Evolutionary conservation across 2,329 filamentous ascomycete species (phyloP), one percentile per base, ranked within the genome.

Genomic region (Fusarium robinianum): DNA sequence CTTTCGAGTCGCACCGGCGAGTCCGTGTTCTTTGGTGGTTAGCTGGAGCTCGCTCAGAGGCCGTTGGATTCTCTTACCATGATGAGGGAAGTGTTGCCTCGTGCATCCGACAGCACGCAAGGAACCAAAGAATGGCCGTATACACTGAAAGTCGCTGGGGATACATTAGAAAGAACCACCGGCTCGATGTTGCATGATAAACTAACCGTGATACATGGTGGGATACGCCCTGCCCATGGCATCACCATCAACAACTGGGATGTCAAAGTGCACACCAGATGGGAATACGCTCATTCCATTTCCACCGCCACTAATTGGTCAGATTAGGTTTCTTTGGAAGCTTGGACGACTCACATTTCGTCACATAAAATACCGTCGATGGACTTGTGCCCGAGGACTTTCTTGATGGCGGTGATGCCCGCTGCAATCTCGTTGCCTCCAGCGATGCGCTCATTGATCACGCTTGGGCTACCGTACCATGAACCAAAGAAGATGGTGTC

Each of bases 401-500:
- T 67, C 9, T 61, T 64, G 2, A 68, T 49, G 3, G 65, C 66
- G 26, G 71, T 63, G 30, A 71, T 68, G 1, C 67, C 70, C 3
- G 52, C 57, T 14, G 63, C 55, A 15, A 71, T 70, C 48, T 71
- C 70, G 11, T 54, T 66, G 4, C 70, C 70, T 2, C 59, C 59
- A 1, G 63, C 61, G 2, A 72, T 59, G 0, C 66, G 61, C 53
- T 72, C 69, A 22, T 67, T 68, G 26, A 68, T 67, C 8, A 72
- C 69, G 14, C 66, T 71, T 0, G 70, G 70, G 22, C 69, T 71
- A 3, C 72, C 73, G 29, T 74, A 75, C 63, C 72, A 74, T 0
- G 71, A 71, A 0, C 72, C 72, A 25, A 73, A 70, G 27, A 71
- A 71, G 4, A 72, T 63, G 2, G 64, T 54, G 7, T 69, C 71